phyloP scores from a whole-genome alignment of 768 basidiomycete genomes.

The Clavaria fumosa region DNA sequence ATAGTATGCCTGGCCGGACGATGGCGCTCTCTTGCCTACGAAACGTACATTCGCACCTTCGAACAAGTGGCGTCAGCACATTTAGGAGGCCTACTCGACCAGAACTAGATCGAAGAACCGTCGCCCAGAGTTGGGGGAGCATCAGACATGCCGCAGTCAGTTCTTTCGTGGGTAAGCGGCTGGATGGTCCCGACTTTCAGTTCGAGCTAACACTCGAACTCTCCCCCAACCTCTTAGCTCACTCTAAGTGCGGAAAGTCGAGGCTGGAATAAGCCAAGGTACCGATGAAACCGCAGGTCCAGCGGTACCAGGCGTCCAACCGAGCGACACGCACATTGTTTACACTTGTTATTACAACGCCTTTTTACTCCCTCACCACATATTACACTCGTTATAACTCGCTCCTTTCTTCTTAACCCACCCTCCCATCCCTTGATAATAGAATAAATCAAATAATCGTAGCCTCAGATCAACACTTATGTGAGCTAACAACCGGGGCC shows the following conservation, averaged over 20 bases:
- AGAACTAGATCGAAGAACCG: too few species aligned
- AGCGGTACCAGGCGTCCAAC: too few species aligned
- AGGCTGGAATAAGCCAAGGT: too few species aligned
- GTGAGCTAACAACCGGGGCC: neutral
- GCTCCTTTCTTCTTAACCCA: neutral
- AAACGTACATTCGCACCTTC: conserved; percentile 23
- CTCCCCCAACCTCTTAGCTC: neutral
- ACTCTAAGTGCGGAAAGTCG: neutral
- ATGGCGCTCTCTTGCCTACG: conserved; percentile 27
- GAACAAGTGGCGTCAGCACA: conserved; percentile 17
- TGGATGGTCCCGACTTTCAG: neutral
- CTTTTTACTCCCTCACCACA: neutral
- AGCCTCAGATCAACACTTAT: neutral
- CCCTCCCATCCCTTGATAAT: neutral
- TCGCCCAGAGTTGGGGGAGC: too few species aligned
- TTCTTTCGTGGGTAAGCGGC: too few species aligned
- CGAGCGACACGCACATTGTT: too few species aligned
- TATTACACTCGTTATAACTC: neutral
- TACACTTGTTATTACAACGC: too few species aligned
- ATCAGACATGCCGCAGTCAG: too few species aligned
- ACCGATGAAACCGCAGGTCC: too few species aligned
- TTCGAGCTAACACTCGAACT: neutral
- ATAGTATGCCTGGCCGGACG: conserved; percentile 20
- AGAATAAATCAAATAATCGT: neutral
- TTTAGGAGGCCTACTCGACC: too few species aligned